Evolutionary conservation across 352 stramenopile species (phyloP).

Genomic region (Plasmopara muralis): DNA sequence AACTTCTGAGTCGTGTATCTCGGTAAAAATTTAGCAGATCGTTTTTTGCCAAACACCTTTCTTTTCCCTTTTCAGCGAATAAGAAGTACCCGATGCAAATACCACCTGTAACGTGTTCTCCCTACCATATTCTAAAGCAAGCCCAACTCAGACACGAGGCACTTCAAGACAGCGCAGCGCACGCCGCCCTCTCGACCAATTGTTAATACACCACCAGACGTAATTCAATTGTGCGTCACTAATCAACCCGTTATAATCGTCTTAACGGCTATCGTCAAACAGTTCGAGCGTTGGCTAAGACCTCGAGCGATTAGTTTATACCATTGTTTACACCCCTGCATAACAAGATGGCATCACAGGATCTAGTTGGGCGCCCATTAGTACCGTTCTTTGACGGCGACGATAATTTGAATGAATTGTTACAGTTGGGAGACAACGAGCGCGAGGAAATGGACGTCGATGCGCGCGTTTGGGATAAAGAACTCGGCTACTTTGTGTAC

Average conservation of each 20-base stretch:
- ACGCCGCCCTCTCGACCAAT: slow-evolving; percentile 6
- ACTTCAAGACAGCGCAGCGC: slow-evolving; percentile 15
- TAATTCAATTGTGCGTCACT: neutral
- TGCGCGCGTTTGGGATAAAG: slow-evolving; percentile 77
- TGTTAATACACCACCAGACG: slow-evolving; percentile 6
- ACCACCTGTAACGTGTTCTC: slow-evolving; percentile 5
- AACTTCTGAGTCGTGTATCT: too few relatives aligned
- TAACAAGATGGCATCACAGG: slow-evolving; percentile 24
- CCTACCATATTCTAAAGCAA: slow-evolving; percentile 13
- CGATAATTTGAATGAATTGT: slow-evolving; percentile 66
- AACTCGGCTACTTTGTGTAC: slow-evolving; percentile 82
- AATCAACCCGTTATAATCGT: neutral
- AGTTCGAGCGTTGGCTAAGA: too few relatives aligned
- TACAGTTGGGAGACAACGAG: slow-evolving; percentile 31
- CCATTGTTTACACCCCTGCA: slow-evolving; percentile 9
- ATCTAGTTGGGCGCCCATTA: slow-evolving; percentile 59
- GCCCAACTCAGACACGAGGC: slow-evolving; percentile 13
- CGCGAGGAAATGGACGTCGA: slow-evolving; percentile 67
- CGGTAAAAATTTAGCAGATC: neutral
- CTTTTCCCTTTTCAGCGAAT: slow-evolving; percentile 18
- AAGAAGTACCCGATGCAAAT: slow-evolving; percentile 1
- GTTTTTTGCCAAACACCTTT: neutral
- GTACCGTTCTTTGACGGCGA: slow-evolving; percentile 72
- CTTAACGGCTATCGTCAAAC: too few relatives aligned
- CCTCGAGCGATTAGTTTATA: slow-evolving; percentile 10